These are phyloP conservation scores for Fragilariopsis cylindrus DNA, from an alignment of 108 stramenopile species.

Conservation along the genomic window DNA sequence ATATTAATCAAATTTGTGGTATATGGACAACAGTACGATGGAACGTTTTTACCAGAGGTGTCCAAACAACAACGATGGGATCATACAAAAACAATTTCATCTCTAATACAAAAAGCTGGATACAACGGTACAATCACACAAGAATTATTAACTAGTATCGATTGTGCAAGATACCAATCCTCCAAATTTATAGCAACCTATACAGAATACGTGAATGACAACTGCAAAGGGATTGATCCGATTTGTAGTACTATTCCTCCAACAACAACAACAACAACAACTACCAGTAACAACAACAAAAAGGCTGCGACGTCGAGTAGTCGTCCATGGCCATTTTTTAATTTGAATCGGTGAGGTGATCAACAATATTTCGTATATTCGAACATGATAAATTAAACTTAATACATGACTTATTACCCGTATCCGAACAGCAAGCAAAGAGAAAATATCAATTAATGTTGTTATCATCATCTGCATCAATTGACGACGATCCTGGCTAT, in stretches of 20 bases:
- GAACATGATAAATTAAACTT: no score
- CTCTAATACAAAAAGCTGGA: slow-evolving; percentile 75
- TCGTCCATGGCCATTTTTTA: no score
- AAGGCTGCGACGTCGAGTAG: no score
- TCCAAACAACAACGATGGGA: slow-evolving; percentile 70
- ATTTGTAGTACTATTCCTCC: neutral
- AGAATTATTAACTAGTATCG: slow-evolving; percentile 43
- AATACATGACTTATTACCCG: no score
- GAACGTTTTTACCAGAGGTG: slow-evolving; percentile 81
- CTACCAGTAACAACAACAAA: neutral
- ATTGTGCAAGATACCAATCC: slow-evolving; percentile 75
- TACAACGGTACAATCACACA: slow-evolving; percentile 47
- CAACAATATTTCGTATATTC: no score
- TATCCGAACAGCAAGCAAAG: no score
- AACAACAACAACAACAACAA: neutral
- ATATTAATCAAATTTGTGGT: slow-evolving; percentile 62
- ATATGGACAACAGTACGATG: slow-evolving; percentile 32
- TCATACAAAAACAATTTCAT: slow-evolving; percentile 46
- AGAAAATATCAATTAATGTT: no score
- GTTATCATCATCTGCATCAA: no score
- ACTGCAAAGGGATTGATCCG: slow-evolving; percentile 17
- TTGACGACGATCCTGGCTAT: no score
- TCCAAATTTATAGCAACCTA: slow-evolving; percentile 62
- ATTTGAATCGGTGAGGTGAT: no score
- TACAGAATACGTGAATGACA: slow-evolving; percentile 51